These are phyloP conservation scores for Penicillium sclerotigenum DNA, from an alignment of 2,329 filamentous ascomycete genomes.

Conservation along the genomic window DNA sequence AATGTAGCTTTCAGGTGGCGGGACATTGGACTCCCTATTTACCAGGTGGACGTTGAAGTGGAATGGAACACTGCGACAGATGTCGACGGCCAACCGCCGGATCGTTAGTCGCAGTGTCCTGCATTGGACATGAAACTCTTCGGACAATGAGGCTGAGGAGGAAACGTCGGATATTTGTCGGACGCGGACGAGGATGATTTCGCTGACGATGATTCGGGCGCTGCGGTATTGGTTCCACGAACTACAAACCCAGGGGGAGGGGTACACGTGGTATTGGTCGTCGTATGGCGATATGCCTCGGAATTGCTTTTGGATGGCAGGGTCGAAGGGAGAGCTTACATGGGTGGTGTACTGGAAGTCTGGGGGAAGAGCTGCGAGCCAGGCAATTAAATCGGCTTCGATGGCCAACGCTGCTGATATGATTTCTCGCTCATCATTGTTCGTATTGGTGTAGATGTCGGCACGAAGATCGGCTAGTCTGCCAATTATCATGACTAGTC, in stretches of 20 bases:
- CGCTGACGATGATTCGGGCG: slow-evolving; percentile 53
- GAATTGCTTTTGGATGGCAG: slow-evolving; percentile 37
- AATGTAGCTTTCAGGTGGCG: slow-evolving; percentile 29
- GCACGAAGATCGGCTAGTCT: slow-evolving; percentile 35
- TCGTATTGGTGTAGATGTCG: slow-evolving; percentile 27
- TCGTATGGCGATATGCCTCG: slow-evolving; percentile 41
- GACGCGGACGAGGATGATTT: slow-evolving; percentile 44
- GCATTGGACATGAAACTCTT: slow-evolving; percentile 32
- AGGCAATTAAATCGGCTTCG: slow-evolving; percentile 35
- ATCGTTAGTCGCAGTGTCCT: slow-evolving; percentile 28
- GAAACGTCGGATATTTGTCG: slow-evolving; percentile 24
- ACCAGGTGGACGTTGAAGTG: slow-evolving; percentile 29
- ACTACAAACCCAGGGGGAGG: slow-evolving; percentile 52
- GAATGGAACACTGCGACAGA: slow-evolving; percentile 39
- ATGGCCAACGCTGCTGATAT: slow-evolving; percentile 32
- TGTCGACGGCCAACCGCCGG: slow-evolving; percentile 33
- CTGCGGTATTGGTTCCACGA: slow-evolving; percentile 61
- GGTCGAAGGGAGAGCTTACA: slow-evolving; percentile 22
- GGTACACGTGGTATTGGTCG: slow-evolving; percentile 55
- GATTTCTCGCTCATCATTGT: slow-evolving; percentile 29
- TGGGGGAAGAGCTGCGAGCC: slow-evolving; percentile 29
- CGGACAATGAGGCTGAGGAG: slow-evolving; percentile 21
- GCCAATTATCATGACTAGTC: slow-evolving; percentile 29
- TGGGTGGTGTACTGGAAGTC: slow-evolving; percentile 29
- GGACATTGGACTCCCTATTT: slow-evolving; percentile 10